These are phyloP conservation scores for Hypoxylon cercidicola DNA, from an alignment of 495 filamentous ascomycete species.

Conservation along the genomic window DNA sequence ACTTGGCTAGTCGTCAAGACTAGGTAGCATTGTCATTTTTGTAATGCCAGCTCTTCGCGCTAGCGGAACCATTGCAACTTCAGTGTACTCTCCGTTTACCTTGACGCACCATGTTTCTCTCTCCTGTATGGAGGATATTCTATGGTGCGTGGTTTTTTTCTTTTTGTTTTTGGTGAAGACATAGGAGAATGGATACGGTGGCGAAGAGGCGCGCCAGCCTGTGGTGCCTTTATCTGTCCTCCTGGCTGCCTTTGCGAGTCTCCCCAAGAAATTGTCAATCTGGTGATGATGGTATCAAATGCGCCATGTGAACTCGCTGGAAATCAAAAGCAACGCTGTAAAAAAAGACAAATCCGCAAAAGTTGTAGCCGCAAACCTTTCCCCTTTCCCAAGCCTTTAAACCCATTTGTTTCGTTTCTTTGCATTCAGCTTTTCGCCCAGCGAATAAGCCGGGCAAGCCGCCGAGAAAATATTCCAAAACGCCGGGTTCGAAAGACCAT, in stretches of 20 bases:
- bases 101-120: slow-evolving; percentile 28
- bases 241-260: slow-evolving; percentile 37
- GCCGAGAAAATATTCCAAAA: slow-evolving; percentile 46
- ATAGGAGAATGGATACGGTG: slow-evolving; percentile 45
- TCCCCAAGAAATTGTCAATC: slow-evolving; percentile 38
- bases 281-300: slow-evolving; percentile 31
- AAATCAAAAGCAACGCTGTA: slow-evolving; percentile 41
- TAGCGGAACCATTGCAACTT: slow-evolving; percentile 43
- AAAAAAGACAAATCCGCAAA: slow-evolving; percentile 44
- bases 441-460: slow-evolving; percentile 39
- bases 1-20: slow-evolving; percentile 45
- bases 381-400: slow-evolving; percentile 31
- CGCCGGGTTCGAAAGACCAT: slow-evolving; percentile 30
- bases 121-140: slow-evolving; percentile 14
- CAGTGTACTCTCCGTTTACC: slow-evolving; percentile 27
- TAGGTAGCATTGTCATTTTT: slow-evolving; percentile 29
- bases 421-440: slow-evolving; percentile 39
- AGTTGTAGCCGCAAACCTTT: slow-evolving; percentile 40
- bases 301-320: slow-evolving; percentile 38
- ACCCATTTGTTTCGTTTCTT: slow-evolving; percentile 35
- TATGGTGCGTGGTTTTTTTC: slow-evolving; percentile 26
- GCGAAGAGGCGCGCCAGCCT: slow-evolving; percentile 50
- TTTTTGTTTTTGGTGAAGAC: slow-evolving; percentile 29
- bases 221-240: slow-evolving; percentile 44
- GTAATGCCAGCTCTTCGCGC: slow-evolving; percentile 40